Evolutionary conservation across 345 rosid genomes (phyloP), one percentile per base, ranked within the genome.

Genomic region (Lumnitzera littorea): DNA sequence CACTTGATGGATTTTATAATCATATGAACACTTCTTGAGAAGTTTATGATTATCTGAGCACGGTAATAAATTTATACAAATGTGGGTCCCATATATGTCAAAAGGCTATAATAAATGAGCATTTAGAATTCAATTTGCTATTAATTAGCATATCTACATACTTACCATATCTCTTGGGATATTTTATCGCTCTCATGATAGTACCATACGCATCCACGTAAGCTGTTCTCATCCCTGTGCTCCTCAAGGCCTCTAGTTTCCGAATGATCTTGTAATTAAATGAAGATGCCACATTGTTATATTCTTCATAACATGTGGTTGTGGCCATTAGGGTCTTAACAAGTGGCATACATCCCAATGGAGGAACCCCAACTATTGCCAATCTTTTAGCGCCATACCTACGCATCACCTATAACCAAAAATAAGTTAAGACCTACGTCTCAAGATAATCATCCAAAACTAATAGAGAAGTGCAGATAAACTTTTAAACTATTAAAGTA

Each of bases 311-410:
- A 15, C 98, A 89, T 4, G 66, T 72, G 11, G 64, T 61, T 65
- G 77, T 67, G 66, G 63, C 75, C 72, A 11, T 62, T 24, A 88
- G 61, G 10, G 91, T 84, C 77, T 72, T 86, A 1, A 86, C 83
- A 9, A 89, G 55, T 23, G 96, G 98, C 87, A 91, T 75, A 70
- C 98, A 91, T 11, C 98, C 98, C 62, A 91, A 43, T 2, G 96
- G 96, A 36, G 95, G 96, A 25, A 91, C 80, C 57, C 98, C 98
- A 9, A 91, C 95, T 12, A 86, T 74, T 16, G 77, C 87, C 70
- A 89, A 20, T 66, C 88, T 78, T 48, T 63, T 82, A 7, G 80
- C 75, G 48, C 98, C 95, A 48, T 80, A 58, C 16, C 72, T 73
- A 55, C 83, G 75, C 78, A 88, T 77, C 61, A 52, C 79, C 98